Evolutionary conservation across 2,329 filamentous ascomycete species (phyloP).

Genomic region (Penicillium sp.): DNA sequence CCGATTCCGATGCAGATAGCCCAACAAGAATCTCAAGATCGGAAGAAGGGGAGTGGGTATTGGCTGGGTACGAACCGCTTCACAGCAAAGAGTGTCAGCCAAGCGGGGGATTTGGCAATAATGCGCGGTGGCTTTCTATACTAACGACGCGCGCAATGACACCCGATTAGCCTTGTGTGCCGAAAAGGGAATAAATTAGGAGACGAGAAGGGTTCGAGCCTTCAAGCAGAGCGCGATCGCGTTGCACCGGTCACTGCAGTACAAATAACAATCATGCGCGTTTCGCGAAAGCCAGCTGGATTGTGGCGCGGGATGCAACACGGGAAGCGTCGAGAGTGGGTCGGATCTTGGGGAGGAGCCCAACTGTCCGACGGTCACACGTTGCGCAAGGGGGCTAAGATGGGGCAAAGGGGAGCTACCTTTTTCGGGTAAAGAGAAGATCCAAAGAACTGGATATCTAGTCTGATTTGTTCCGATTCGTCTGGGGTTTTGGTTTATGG

Average conservation of each 20-base stretch:
- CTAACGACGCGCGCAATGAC: constrained; percentile 28
- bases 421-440: constrained; percentile 16
- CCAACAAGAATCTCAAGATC: constrained; percentile 16
- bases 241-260: constrained; percentile 19
- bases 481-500: constrained; percentile 8
- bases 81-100: constrained; percentile 30
- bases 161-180: constrained; percentile 21
- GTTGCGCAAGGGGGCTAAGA: constrained; percentile 27
- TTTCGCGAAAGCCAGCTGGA: constrained; percentile 18
- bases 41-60: constrained; percentile 24
- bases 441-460: constrained; percentile 5
- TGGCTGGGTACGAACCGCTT: constrained; percentile 42
- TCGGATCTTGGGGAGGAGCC: constrained; percentile 23
- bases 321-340: constrained; percentile 27
- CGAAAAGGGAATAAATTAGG: constrained; percentile 12
- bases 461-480: constrained; percentile 25
- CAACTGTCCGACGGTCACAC: constrained; percentile 26
- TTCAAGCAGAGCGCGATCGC: constrained; percentile 12
- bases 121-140: constrained; percentile 28
- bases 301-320: constrained; percentile 32
- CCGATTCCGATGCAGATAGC: constrained; percentile 26
- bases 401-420: constrained; percentile 7
- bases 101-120: constrained; percentile 33
- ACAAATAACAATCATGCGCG: constrained; percentile 30
- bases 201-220: constrained; percentile 15